Evolutionary conservation across 2,329 filamentous ascomycete species (phyloP).

Genomic region (Aspergillus tubingensis): DNA sequence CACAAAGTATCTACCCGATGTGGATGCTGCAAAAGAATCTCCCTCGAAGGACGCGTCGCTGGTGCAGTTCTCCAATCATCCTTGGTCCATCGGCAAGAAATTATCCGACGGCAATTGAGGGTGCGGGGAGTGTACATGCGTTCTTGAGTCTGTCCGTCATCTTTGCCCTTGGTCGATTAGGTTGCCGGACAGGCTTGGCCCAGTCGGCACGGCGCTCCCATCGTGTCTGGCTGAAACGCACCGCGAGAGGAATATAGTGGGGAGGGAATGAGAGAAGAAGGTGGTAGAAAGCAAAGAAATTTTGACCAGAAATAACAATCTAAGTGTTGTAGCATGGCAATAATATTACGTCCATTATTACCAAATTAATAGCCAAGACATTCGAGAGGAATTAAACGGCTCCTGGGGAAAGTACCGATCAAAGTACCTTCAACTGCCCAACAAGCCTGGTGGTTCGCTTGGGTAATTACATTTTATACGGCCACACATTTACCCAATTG

Average conservation of each 20-base stretch:
- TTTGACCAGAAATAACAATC: too few relatives aligned
- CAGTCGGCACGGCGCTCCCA: background rate
- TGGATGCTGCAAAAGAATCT: background rate
- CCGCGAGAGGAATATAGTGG: too few relatives aligned
- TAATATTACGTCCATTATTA: too few relatives aligned
- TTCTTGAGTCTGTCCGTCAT: background rate
- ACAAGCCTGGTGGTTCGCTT: too few relatives aligned
- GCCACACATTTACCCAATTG: too few relatives aligned
- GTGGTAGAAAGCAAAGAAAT: too few relatives aligned
- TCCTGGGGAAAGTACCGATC: too few relatives aligned
- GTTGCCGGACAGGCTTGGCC: background rate
- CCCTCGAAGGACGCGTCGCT: background rate
- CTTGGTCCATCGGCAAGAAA: background rate
- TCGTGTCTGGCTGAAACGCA: background rate
- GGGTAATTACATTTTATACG: too few relatives aligned
- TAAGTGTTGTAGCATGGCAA: too few relatives aligned
- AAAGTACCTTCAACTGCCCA: too few relatives aligned
- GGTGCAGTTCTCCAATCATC: background rate
- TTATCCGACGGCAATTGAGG: background rate
- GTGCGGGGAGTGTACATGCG: background rate
- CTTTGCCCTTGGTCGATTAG: background rate
- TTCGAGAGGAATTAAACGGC: too few relatives aligned
- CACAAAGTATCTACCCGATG: background rate
- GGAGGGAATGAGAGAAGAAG: background rate
- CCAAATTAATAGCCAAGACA: too few relatives aligned